Base-by-base conservation (phyloP, 257 asterid genomes). In the Avicennia marina region DNA sequence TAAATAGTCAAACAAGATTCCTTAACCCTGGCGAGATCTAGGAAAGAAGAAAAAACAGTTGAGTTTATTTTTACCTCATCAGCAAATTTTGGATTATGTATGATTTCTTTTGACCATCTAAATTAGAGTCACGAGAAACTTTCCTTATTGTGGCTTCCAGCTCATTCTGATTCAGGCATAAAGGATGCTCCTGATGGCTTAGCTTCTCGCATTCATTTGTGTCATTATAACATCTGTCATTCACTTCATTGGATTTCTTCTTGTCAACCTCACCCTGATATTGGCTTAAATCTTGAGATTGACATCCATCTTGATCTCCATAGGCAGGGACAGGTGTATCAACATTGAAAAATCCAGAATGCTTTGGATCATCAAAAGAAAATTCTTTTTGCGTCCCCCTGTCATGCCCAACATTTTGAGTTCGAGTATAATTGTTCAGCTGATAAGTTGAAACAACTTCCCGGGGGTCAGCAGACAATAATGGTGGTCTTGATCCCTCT, bases 121-220 rank as follows among this genome's bases (percentile, higher is more conserved):
- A 64, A 69, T 72, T 69, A 31, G 86, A 62, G 68, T 89, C 95
- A 58, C 87, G 74, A 25, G 94, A 86, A 41, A 89, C 84, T 78
- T 84, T 79, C 81, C 78, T 74, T 68, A 86, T 76, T 38, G 84
- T 68, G 57, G 78, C 81, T 75, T 79, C 89, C 57, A 89, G 78
- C 67, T 81, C 84, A 62, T 81, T 83, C 75, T 86, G 91, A 59
- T 61, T 75, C 72, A 80, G 64, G 63, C 71, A 34, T 44, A 69
- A 72, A 50, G 82, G 80, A 42, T 81, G 77, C 65, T 78, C 87
- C 56, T 64, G 60, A 66, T 66, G 65, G 63, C 61, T 65, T 57
- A 43, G 39, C 25, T 62, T 60, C 53, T 58, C 62, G 61, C 59
- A 15, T 39, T 63, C 58, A 44, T 56, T 47, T 54, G 12, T 56